These are phyloP conservation scores for Thinopyrum elongatum DNA, from an alignment of 176 grass and related monocot species.

Conservation along the genomic window DNA sequence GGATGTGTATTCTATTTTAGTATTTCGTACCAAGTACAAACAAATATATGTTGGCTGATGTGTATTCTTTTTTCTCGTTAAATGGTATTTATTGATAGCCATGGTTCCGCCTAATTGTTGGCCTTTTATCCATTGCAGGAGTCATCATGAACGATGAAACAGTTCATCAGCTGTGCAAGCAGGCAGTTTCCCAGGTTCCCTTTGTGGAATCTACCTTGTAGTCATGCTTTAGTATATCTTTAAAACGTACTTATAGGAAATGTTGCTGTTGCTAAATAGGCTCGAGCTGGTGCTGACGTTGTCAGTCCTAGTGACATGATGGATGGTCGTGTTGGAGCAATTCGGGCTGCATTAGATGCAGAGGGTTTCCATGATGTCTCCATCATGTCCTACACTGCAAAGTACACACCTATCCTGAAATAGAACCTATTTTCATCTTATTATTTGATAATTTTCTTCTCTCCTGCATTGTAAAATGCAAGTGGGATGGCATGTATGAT, in stretches of 20 bases:
- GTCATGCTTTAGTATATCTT: neutral
- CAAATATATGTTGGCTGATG: neutral
- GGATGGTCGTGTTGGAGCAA: conserved; percentile 87
- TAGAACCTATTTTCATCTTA: neutral
- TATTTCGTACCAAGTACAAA: neutral
- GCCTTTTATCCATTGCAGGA: conserved; percentile 38
- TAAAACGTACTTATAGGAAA: neutral
- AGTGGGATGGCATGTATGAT: neutral
- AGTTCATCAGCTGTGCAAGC: conserved; percentile 94
- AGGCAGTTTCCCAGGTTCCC: conserved; percentile 91
- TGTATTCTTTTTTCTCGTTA: neutral
- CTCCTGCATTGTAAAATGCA: neutral
- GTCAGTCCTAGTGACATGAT: conserved; percentile 99
- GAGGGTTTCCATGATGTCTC: conserved; percentile 96
- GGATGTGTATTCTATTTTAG: neutral
- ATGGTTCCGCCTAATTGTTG: conserved; percentile 11
- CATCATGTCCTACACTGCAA: conserved; percentile 98
- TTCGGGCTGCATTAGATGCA: conserved; percentile 73
- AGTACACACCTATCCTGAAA: conserved; percentile 45
- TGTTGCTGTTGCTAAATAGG: conserved; percentile 42
- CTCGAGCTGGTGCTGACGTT: conserved; percentile 90
- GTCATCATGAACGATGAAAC: conserved; percentile 99
- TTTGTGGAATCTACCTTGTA: neutral
- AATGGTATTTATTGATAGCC: neutral
- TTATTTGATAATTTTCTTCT: neutral